phyloP scores from a whole-genome alignment of 257 asterid genomes.

The Avicennia marina region DNA sequence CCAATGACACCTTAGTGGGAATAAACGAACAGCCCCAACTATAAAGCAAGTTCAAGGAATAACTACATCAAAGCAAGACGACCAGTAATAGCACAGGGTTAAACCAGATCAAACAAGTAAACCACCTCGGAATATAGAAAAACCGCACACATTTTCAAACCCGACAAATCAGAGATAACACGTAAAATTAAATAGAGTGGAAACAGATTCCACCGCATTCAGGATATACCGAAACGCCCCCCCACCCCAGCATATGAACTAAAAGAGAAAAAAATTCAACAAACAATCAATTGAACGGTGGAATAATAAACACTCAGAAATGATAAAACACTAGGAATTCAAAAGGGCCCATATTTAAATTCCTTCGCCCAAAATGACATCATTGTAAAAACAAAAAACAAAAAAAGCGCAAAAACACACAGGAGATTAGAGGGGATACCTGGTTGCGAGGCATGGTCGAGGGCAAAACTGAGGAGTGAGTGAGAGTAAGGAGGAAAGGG shows the following conservation, averaged over 20 bases:
- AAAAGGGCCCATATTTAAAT: no score
- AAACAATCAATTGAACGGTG: no score
- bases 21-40: neutral
- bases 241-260: no score
- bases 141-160: neutral
- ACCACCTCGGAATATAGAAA: neutral
- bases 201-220: no score
- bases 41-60: neutral
- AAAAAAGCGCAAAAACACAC: no score
- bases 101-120: neutral
- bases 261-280: no score
- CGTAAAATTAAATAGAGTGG: no score
- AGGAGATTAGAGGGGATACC: slow-evolving; percentile 39
- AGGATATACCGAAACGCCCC: no score
- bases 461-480: slow-evolving; percentile 18
- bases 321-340: neutral
- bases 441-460: slow-evolving; percentile 49
- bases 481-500: slow-evolving; percentile 14
- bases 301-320: no score
- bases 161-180: neutral
- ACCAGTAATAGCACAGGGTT: neutral
- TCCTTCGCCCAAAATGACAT: neutral
- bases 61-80: neutral
- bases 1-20: neutral
- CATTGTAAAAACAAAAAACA: neutral